These are phyloP conservation scores for Herpetospermum pedunculosum DNA, from an alignment of 306 rosid species.

Conservation along the genomic window DNA sequence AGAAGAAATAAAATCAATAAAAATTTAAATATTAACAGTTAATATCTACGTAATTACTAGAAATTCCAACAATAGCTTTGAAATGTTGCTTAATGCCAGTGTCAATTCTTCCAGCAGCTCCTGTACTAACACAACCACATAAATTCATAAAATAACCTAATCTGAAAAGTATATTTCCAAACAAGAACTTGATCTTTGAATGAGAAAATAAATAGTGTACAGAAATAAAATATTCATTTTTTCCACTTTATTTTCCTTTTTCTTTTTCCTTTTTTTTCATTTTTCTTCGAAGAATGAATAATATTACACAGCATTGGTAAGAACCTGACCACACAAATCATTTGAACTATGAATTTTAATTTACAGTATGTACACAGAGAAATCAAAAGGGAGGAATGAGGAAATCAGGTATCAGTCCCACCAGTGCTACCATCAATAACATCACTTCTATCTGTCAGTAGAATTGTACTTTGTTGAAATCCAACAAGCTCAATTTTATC, in stretches of 20 bases:
- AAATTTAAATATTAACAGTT: too few species aligned
- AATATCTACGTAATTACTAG: too few species aligned
- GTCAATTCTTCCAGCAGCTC: background rate
- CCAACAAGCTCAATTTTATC: constrained; percentile 18
- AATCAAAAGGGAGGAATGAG: constrained; percentile 26
- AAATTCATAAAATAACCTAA: background rate
- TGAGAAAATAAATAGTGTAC: background rate
- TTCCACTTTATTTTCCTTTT: constrained; percentile 13
- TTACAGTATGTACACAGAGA: constrained; percentile 67
- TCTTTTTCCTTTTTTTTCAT: constrained; percentile 16
- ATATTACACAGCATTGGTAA: constrained; percentile 38
- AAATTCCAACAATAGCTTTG: too few species aligned
- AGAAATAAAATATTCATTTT: constrained; percentile 16
- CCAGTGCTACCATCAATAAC: constrained; percentile 21
- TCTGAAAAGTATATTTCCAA: background rate
- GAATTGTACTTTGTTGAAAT: constrained; percentile 33
- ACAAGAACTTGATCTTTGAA: background rate
- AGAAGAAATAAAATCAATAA: too few species aligned
- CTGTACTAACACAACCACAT: background rate
- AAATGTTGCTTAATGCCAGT: too few species aligned
- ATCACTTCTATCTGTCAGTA: constrained; percentile 57
- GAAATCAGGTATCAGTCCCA: constrained; percentile 29
- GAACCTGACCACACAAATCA: constrained; percentile 56
- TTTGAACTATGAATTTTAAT: constrained; percentile 39
- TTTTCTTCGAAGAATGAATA: constrained; percentile 33